phyloP scores from a whole-genome alignment of 164 flowering plant species.

The Akebia trifoliata region DNA sequence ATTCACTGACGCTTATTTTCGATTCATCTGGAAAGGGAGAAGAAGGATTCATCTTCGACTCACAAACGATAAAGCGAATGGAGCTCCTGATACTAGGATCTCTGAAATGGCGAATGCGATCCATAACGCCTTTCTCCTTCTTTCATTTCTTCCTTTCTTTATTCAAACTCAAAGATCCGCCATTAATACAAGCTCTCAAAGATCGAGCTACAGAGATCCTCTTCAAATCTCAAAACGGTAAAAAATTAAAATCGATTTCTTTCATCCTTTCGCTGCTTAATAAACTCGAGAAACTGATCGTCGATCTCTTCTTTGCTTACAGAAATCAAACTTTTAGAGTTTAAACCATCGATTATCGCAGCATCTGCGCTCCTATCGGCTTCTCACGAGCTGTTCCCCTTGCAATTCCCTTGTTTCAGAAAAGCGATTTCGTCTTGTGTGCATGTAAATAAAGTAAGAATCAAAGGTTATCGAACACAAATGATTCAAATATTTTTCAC shows the following conservation, averaged over 20 bases:
- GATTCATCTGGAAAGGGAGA: conserved; percentile 27
- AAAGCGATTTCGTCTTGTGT: conserved; percentile 33
- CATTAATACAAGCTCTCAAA: conserved; percentile 33
- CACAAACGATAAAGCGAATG: conserved; percentile 42
- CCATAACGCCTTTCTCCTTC: conserved; percentile 68
- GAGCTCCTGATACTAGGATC: conserved; percentile 56
- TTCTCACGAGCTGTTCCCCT: conserved; percentile 45
- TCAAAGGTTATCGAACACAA: not conserved
- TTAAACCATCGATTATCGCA: conserved; percentile 56
- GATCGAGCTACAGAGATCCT: conserved; percentile 47
- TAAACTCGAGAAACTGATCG: not conserved
- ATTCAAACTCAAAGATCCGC: conserved; percentile 38
- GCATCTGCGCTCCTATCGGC: conserved; percentile 63
- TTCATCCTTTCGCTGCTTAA: not conserved
- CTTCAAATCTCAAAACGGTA: conserved; percentile 53
- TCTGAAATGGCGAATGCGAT: conserved; percentile 73
- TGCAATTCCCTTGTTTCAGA: conserved; percentile 31
- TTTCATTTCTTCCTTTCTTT: conserved; percentile 42
- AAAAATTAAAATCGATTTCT: not conserved
- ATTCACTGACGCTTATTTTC: not conserved
- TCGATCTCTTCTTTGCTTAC: conserved; percentile 2
- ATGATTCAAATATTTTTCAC: not conserved
- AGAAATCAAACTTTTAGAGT: conserved; percentile 47
- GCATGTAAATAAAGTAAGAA: conserved; percentile 47
- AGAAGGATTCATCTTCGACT: conserved; percentile 47